phyloP scores from a whole-genome alignment of 768 basidiomycete species.

The Tricholoma saponaceum region DNA sequence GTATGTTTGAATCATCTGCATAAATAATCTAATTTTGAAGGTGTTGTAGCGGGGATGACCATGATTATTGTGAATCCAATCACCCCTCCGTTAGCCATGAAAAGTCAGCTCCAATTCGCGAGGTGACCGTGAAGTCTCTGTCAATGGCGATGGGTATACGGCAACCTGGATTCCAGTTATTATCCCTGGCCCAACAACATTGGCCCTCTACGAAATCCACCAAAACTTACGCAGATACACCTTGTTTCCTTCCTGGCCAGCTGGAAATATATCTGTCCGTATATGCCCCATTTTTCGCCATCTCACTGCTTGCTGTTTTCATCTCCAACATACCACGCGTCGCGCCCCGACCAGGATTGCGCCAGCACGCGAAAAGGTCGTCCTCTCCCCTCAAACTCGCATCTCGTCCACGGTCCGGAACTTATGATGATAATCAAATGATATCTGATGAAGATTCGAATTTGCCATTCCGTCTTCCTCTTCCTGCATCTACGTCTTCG shows the following conservation, averaged over 20 bases:
- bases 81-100: constrained; percentile 19
- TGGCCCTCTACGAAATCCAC: neutral
- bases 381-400: constrained; percentile 3
- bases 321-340: constrained; percentile 18
- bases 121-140: constrained; percentile 86
- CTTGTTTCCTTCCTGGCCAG: constrained; percentile 85
- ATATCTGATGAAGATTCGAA: neutral
- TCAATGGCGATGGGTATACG: constrained; percentile 88
- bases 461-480: constrained; percentile 11
- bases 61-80: constrained; percentile 87
- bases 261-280: constrained; percentile 65
- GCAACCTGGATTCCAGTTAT: constrained; percentile 84
- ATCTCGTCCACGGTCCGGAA: neutral
- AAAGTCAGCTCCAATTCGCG: constrained; percentile 39
- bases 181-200: constrained; percentile 53
- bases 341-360: constrained; percentile 1
- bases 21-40: neutral
- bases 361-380: constrained; percentile 4
- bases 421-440: neutral
- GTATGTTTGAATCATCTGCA: constrained; percentile 30
- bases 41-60: constrained; percentile 77
- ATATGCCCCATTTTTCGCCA: constrained; percentile 65
- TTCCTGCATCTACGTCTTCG: constrained; percentile 11
- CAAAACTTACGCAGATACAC: constrained; percentile 46
- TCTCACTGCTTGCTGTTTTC: constrained; percentile 53